Evolutionary conservation across 1,284 basidiomycete species (phyloP).

Genomic region (Ganoderma multipileum): DNA sequence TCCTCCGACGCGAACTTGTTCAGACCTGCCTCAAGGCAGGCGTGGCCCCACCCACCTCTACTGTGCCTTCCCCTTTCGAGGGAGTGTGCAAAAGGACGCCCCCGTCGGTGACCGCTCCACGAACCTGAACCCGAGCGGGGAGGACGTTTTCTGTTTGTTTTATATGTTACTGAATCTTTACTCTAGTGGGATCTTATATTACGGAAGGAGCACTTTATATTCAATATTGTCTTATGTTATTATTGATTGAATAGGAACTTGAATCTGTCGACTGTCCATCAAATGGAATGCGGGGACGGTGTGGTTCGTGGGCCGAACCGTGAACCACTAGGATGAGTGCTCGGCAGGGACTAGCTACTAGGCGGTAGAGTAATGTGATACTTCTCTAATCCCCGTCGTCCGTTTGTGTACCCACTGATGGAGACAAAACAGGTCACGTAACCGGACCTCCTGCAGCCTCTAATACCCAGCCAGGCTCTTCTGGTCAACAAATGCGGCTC

Average conservation of each 20-base stretch:
- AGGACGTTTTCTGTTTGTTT: neutral
- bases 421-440: neutral
- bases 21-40: constrained; percentile 16
- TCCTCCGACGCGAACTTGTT: constrained; percentile 11
- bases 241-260: neutral
- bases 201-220: neutral
- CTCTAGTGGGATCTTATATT: neutral
- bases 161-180: neutral
- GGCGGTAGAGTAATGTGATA: neutral
- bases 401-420: neutral
- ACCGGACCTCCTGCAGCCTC: neutral
- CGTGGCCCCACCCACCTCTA: constrained; percentile 4
- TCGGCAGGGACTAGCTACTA: neutral
- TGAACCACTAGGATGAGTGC: neutral
- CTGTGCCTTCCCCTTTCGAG: constrained; percentile 1
- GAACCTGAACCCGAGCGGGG: neutral
- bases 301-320: neutral
- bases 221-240: neutral
- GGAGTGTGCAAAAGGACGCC: neutral
- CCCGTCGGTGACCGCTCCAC: neutral
- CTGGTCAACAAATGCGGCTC: neutral
- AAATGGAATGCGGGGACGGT: neutral
- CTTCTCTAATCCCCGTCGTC: neutral
- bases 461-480: neutral
- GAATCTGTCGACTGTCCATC: neutral